Base-by-base conservation (phyloP, 306 rosid species). In the Cicer cuneatum region DNA sequence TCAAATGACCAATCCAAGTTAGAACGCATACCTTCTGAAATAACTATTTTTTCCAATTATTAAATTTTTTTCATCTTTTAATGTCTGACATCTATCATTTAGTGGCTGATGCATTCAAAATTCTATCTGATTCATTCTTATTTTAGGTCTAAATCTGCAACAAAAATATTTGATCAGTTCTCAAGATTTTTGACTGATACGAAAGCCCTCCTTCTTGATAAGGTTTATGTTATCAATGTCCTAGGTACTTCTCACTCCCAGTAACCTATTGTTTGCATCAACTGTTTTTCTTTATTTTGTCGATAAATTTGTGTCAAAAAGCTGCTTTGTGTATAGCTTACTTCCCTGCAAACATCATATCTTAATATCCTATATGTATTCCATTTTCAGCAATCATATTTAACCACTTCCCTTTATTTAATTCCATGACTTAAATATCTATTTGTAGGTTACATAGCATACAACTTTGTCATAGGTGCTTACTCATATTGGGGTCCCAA, bases 401-500 rank as follows among this genome's bases (percentile, higher is more conserved):
- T 73, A 66, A 48, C 9, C 24, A 5, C 51, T 45, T 56, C 41
- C 51, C 73, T 6, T 69, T 37, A 10, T 47, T 45, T 76, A 78
- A 59, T 61, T 45, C 54, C 43, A 14, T 66, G 60, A 70, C 68
- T 59, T 61, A 61, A 73, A 80, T 57, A 56, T 59, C 59, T 70
- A 40, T 47, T 78, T 78, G 49, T 63, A 93, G 98, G 97, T 74
- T 85, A 83, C 75, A 69, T 86, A 75, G 88, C 81, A 29, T 93
- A 93, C 93, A 89, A 66, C 82, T 91, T 91, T 52, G 98, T 93
- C 45, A 3, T 93, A 11, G 97, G 98, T 48, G 97, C 98, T 2
- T 91, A 88, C 86, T 85, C 97, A 7, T 93, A 91, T 77, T 93
- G 98, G 98, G 98, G 92, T 1, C 97, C 98, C 13, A 93, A 89